Evolutionary conservation across 306 rosid genomes (phyloP), one percentile per base, ranked within the genome.

Genomic region (Calophaca sinica): DNA sequence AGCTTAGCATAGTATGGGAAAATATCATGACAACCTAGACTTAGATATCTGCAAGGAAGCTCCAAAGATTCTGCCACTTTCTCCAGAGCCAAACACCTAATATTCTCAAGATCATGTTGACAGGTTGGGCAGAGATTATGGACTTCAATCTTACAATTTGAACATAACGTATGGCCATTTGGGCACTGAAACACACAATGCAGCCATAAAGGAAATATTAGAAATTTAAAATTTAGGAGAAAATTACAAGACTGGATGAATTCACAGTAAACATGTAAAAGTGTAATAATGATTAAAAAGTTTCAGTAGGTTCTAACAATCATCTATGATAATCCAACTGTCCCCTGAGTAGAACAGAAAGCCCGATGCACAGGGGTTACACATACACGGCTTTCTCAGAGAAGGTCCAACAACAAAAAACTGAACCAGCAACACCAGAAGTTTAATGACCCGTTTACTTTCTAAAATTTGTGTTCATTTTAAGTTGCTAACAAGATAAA

Each of bases 31-130:
- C 99, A 92, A 35, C 99, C 97, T 62, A 87, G 80, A 78, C 75
- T 85, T 85, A 86, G 96, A 81, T 90, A 94, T 78, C 79, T 85
- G 92, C 96, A 94, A 28, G 96, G 93, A 46, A 94, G 94, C 76
- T 94, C 96, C 72, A 90, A 82, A 1, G 97, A 92, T 78, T 88
- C 93, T 1, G 96, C 99, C 68, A 94, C 91, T 77, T 90, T 92
- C 85, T 94, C 99, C 88, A 94, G 69, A 53, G 99, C 99, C 93
- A 94, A 86, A 76, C 99, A 94, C 80, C 96, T 85, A 64, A 94
- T 92, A 53, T 90, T 87, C 12, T 90, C 93, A 6, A 94, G 97
- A 49, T 94, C 97, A 13, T 75, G 79, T 62, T 87, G 90, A 70
- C 99, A 92, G 33, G 96, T 89, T 45, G 99, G 99, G 79, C 99